Base-by-base conservation (phyloP, 176 grass and related monocot genomes). In the Alloteropsis semialata region DNA sequence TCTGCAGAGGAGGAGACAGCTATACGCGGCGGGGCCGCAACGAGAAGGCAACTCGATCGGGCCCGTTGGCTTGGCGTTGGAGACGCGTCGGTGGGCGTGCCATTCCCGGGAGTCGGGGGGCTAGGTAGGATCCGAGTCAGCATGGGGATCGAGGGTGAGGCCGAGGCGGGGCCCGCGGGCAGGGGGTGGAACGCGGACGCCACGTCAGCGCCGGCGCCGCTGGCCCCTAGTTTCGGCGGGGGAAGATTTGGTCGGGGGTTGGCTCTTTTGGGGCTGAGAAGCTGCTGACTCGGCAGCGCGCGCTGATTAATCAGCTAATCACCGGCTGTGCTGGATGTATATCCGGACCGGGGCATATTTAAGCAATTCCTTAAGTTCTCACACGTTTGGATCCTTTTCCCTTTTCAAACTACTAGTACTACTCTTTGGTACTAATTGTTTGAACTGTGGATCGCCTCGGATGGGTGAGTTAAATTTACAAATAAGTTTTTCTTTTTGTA, bases 41-140 rank as follows among this genome's bases (percentile, higher is more conserved):
- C 68, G 68, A 57, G 22, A 21, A 8, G 2, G 22, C 3, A 3
- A 8, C 25, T n/a, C 54, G 54, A 11, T 22, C 19, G 21, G 2
- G 22, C 54, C 3, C 22, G 0, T 11, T 25, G 68, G 43, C 43
- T 28, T 10, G 44, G 69, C 44, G 69, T 72, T 72, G 43, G 42
- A 17, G 29, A 50, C 60, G 77, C 77, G 76, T 79, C 30, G 30
- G 33, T 24, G 30, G 32, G 21, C 50, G 1, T 42, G 50, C 21
- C 22, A 1, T 30, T 48, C 6, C 1, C 2, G 24, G 27, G 61
- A 33, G 4, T 60, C 11, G 88, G n/a, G n/a, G n/a, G n/a, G n/a
- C n/a, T n/a, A n/a, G n/a, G n/a, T n/a, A n/a, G n/a, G 88, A 85
- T 89, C 77, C 19, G 82, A 85, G 54, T 89, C 77, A 85, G 10